phyloP scores from a whole-genome alignment of 331 rosid species.

The Acacia concinna region DNA sequence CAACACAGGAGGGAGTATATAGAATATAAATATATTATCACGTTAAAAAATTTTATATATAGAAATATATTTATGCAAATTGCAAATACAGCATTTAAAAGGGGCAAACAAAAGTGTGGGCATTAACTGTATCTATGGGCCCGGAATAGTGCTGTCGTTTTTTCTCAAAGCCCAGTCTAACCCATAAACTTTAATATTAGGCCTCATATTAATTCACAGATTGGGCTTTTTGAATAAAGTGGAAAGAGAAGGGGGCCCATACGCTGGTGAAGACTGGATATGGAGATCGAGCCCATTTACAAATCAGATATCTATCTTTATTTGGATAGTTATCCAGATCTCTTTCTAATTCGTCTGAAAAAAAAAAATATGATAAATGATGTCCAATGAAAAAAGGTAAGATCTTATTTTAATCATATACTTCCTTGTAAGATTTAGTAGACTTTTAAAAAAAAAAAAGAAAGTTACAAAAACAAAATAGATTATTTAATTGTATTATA shows the following conservation, averaged over 20 bases:
- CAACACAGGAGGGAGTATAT: too few relatives aligned
- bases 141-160: background rate
- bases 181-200: background rate
- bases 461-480: too few relatives aligned
- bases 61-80: too few relatives aligned
- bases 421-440: too few relatives aligned
- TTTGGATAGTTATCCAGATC: background rate
- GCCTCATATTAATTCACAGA: background rate
- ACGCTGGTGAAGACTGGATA: background rate
- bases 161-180: background rate
- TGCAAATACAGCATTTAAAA: background rate
- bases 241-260: background rate
- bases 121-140: background rate
- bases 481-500: too few relatives aligned
- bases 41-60: too few relatives aligned
- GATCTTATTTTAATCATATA: background rate
- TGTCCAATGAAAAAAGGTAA: background rate
- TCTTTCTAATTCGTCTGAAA: background rate
- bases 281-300: background rate
- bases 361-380: background rate
- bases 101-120: background rate
- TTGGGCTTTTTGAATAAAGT: background rate
- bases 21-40: too few relatives aligned
- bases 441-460: too few relatives aligned
- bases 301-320: background rate